phyloP scores from a whole-genome alignment of 2,329 filamentous ascomycete genomes.

The Penicillium sp. region DNA sequence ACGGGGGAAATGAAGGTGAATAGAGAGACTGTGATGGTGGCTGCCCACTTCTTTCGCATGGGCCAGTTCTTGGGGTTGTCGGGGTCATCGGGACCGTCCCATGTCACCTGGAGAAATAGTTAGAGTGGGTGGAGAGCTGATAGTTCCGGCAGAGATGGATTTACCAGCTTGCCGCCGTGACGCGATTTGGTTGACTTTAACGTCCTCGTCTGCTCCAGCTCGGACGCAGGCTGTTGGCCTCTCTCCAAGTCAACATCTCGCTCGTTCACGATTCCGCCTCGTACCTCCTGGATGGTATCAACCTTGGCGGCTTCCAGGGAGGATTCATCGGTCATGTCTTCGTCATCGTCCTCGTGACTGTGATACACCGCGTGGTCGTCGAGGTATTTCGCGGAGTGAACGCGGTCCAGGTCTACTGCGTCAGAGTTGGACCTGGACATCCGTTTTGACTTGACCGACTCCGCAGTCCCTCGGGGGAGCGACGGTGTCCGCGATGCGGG shows the following conservation, averaged over 20 bases:
- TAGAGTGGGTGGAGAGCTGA: not conserved
- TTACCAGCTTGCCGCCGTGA: conserved; percentile 2
- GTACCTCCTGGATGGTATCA: conserved; percentile 28
- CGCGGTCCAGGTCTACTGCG: conserved; percentile 24
- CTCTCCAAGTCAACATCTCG: conserved; percentile 34
- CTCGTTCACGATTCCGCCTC: conserved; percentile 33
- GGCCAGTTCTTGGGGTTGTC: conserved; percentile 60
- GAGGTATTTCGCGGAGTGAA: conserved; percentile 38
- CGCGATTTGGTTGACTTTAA: conserved; percentile 26
- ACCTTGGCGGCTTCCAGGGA: conserved; percentile 11
- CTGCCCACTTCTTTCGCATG: conserved; percentile 59
- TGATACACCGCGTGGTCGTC: conserved; percentile 42
- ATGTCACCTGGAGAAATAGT: conserved; percentile 40
- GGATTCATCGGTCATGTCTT: conserved; percentile 10
- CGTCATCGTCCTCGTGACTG: conserved; percentile 26
- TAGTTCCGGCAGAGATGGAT: too few relatives aligned
- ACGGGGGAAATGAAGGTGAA: conserved; percentile 68
- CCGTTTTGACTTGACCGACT: conserved; percentile 10
- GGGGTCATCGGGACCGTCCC: conserved; percentile 58
- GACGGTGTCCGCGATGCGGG: conserved; percentile 9
- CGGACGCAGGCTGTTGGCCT: conserved; percentile 14
- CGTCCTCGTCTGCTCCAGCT: conserved; percentile 32
- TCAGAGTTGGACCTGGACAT: conserved; percentile 8
- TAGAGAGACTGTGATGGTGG: conserved; percentile 58
- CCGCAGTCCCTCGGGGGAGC: not conserved